phyloP scores from a whole-genome alignment of 1,284 basidiomycete species.

The Cryptococcus maquisensis region DNA sequence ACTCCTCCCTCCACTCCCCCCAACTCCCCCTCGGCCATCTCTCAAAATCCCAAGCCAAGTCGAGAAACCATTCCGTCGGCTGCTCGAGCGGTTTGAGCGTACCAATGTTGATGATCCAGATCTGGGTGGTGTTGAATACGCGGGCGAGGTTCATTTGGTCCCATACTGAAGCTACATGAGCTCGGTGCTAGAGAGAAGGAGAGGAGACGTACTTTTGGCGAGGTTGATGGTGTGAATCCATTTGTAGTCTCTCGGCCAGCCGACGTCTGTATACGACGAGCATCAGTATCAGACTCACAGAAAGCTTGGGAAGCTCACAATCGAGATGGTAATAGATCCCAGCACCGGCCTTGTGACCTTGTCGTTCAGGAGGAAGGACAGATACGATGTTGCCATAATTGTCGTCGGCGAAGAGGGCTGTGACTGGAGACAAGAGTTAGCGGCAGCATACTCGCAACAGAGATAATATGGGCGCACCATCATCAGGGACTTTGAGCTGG shows the following conservation, averaged over 20 bases:
- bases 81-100: conserved; percentile 28
- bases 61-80: conserved; percentile 26
- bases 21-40: conserved; percentile 22
- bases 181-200: background rate
- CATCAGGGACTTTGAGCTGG: conserved; percentile 36
- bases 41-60: conserved; percentile 26
- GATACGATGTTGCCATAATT: conserved; percentile 44
- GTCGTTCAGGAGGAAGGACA: conserved; percentile 52
- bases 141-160: conserved; percentile 36
- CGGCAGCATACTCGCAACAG: background rate
- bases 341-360: conserved; percentile 61
- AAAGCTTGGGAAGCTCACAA: conserved; percentile 13
- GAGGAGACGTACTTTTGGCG: conserved; percentile 19
- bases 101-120: conserved; percentile 32
- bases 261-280: conserved; percentile 17
- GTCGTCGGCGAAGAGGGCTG: conserved; percentile 39
- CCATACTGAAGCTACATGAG: conserved; percentile 13
- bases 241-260: conserved; percentile 47
- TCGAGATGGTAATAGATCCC: conserved; percentile 63
- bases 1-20: conserved; percentile 15
- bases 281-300: background rate
- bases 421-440: conserved; percentile 14
- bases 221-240: conserved; percentile 34
- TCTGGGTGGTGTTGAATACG: conserved; percentile 28
- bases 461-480: conserved; percentile 22